Base-by-base conservation (phyloP, 306 rosid genomes). In the Quercus engelmannii region DNA sequence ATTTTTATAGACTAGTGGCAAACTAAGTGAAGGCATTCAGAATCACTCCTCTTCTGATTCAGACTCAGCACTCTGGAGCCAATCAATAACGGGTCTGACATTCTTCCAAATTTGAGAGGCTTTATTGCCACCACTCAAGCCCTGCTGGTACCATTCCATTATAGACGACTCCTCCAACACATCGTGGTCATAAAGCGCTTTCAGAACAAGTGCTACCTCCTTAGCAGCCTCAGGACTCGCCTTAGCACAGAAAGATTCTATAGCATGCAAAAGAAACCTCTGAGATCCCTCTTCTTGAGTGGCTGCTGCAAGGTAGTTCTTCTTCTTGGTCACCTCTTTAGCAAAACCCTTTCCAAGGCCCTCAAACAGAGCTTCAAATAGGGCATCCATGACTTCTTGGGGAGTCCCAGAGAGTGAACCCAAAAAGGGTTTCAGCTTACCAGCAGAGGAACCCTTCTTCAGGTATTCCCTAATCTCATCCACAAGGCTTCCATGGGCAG, bases 1-100 rank as follows among this genome's bases (percentile, higher is more conserved):
- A 65, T 31, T 5, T 33, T 10, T 15, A 3, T 63, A 63, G 12
- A 30, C 21, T 17, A 64, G 71, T 4, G 3, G 23, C 20, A 31
- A 31, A 15, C 13, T 4, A 33, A 33, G 49, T 2, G 9, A 6
- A 12, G 49, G 35, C 26, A 2, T 67, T 67, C 52, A 31, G 49
- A 75, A 19, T 88, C 83, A 90, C 70, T 88, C 92, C 33, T 90
- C 87, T 17, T 90, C 94, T 0, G 94, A 17, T 33, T 90, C 94
- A 0, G 94, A 90, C 84, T 90, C 94, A 0, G 94, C 94, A 33
- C 78, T 90, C 83, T 88, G 88, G 31, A 90, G 92, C 94, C 94
- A 90, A 31, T 86, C 90, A 0, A 90, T 85, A 77, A 90, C 88
- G 3, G 94, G 94, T 69, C 79, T 83, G 21, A 83, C 49, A 6